These are phyloP conservation scores for Leavenworthia alabamica DNA, from an alignment of 345 rosid species.

Conservation along the genomic window DNA sequence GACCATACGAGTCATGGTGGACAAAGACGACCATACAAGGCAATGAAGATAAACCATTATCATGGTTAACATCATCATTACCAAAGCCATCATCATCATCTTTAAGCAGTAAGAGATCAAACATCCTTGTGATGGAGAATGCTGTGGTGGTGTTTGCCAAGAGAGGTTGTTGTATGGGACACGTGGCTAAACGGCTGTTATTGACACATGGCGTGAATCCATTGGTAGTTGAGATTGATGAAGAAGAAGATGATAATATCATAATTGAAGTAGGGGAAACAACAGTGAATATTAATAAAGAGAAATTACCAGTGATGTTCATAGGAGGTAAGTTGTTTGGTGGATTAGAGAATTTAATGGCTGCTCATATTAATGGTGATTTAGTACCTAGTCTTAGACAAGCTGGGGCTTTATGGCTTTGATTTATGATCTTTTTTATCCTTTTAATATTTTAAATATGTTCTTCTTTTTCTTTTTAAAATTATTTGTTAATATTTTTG, in stretches of 20 bases:
- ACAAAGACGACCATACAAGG: slow-evolving; percentile 4
- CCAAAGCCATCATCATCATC: slow-evolving; percentile 25
- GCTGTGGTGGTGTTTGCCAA: slow-evolving; percentile 71
- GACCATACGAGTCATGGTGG: slow-evolving; percentile 26
- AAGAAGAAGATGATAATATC: slow-evolving; percentile 36
- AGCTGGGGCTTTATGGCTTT: slow-evolving; percentile 98
- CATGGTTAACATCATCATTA: slow-evolving; percentile 12
- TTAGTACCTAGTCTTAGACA: slow-evolving; percentile 65
- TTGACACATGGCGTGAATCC: slow-evolving; percentile 82
- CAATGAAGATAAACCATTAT: slow-evolving; percentile 24
- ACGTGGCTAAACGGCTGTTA: slow-evolving; percentile 67
- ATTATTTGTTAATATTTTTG: slow-evolving; percentile 11
- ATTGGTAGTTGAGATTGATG: slow-evolving; percentile 62
- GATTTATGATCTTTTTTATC: slow-evolving; percentile 1
- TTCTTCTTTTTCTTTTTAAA: not conserved
- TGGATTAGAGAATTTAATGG: slow-evolving; percentile 89
- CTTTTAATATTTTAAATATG: not conserved
- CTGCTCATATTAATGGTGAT: slow-evolving; percentile 85
- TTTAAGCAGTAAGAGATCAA: slow-evolving; percentile 8
- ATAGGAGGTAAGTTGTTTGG: slow-evolving; percentile 89
- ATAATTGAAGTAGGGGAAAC: slow-evolving; percentile 22
- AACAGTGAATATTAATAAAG: not conserved
- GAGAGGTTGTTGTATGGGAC: slow-evolving; percentile 88
- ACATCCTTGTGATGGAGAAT: slow-evolving; percentile 46
- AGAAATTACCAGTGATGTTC: slow-evolving; percentile 74